These are phyloP conservation scores for Teratosphaeria zuluensis DNA, from an alignment of 2,329 filamentous ascomycete species.

Conservation along the genomic window DNA sequence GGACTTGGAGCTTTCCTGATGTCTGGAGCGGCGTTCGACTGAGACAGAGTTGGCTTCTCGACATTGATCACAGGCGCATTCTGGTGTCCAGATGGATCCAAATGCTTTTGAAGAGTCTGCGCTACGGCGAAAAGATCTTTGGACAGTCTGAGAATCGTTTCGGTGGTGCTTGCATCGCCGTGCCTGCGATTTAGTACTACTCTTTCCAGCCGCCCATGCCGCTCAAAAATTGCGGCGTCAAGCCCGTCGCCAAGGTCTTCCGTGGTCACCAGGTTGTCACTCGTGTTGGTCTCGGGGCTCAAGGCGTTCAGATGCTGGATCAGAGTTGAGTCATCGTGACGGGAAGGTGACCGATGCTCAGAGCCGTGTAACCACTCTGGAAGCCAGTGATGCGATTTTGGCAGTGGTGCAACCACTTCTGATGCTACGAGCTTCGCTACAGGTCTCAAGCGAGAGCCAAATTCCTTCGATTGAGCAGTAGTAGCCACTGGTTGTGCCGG, in stretches of 20 bases:
- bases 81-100: neutral
- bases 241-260: constrained; percentile 29
- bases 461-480: neutral
- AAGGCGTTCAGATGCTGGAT: neutral
- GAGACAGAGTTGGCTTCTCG: neutral
- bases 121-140: constrained; percentile 18
- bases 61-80: neutral
- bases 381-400: neutral
- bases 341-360: neutral
- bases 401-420: neutral
- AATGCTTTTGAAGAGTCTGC: constrained; percentile 7
- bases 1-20: neutral
- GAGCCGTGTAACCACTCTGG: neutral
- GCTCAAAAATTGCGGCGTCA: constrained; percentile 33
- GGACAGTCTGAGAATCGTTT: constrained; percentile 16
- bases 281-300: neutral
- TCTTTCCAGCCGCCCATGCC: constrained; percentile 27
- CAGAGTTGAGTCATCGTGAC: neutral
- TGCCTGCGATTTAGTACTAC: constrained; percentile 31
- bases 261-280: constrained; percentile 1
- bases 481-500: neutral
- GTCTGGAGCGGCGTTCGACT: neutral
- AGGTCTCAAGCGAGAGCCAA: neutral
- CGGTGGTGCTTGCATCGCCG: constrained; percentile 7
- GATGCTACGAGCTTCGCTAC: neutral